Conservation (phyloP, 2,329 filamentous ascomycete species). For the Colletotrichum plurivorum region DNA sequence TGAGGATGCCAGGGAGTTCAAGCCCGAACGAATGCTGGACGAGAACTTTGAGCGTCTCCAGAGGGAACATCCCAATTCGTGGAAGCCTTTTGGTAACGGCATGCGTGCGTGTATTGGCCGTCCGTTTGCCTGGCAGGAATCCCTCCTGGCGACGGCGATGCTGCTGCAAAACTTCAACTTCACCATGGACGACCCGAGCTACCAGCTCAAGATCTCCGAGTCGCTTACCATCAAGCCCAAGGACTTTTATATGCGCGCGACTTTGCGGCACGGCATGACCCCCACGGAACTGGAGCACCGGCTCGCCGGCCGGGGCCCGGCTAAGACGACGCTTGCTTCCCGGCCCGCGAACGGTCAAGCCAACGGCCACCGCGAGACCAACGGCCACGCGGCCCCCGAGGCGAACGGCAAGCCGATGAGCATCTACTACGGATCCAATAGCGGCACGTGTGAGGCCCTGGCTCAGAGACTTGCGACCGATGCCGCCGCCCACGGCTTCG, state of each 20-base stretch:
- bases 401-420: constrained; percentile 58
- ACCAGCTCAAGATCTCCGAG: constrained; percentile 65
- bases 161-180: constrained; percentile 79
- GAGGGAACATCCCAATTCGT: constrained; percentile 49
- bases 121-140: constrained; percentile 69
- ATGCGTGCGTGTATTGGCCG: constrained; percentile 67
- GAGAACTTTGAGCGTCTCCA: constrained; percentile 60
- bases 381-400: not conserved
- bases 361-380: constrained; percentile 16
- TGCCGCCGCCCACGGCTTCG: constrained; percentile 69
- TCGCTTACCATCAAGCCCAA: constrained; percentile 73
- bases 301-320: constrained; percentile 52
- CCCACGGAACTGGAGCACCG: constrained; percentile 60
- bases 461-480: constrained; percentile 72
- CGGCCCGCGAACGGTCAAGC: constrained; percentile 5
- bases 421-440: constrained; percentile 79
- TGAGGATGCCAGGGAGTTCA: constrained; percentile 69
- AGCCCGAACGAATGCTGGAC: constrained; percentile 74
- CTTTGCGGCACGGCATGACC: constrained; percentile 59
- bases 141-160: constrained; percentile 62
- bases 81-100: constrained; percentile 70
- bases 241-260: constrained; percentile 71
- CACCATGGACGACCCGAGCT: constrained; percentile 69
- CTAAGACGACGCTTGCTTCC: constrained; percentile 15
- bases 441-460: constrained; percentile 77